These are phyloP conservation scores for Carex kokanica DNA, from an alignment of 176 grass and related monocot species.

Conservation along the genomic window DNA sequence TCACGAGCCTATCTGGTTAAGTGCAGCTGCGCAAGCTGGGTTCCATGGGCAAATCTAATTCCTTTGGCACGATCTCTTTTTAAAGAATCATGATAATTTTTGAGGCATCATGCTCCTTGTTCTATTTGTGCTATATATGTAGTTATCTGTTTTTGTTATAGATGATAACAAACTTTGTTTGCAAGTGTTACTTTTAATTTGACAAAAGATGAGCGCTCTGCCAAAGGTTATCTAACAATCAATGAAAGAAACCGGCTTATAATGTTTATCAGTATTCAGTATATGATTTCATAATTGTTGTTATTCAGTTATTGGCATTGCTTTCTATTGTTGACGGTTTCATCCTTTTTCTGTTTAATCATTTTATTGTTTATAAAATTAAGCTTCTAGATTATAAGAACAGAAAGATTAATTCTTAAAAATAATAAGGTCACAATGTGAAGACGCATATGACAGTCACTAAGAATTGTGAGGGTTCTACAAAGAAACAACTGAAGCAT, in stretches of 20 bases:
- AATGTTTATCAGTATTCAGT: no score
- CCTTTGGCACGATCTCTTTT: constrained; percentile 1
- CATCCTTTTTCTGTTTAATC: not conserved
- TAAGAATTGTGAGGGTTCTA: no score
- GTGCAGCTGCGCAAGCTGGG: not conserved
- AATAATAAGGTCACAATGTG: no score
- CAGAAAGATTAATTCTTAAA: not conserved
- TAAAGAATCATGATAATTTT: not conserved
- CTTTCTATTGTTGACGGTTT: no score
- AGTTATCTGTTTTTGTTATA: not conserved
- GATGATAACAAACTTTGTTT: not conserved
- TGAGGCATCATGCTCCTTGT: not conserved
- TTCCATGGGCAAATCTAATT: constrained; percentile 21
- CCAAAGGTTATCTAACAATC: no score
- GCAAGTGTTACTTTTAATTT: not conserved
- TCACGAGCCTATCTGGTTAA: not conserved
- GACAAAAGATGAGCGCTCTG: no score
- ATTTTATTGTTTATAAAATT: not conserved
- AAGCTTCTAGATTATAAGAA: not conserved
- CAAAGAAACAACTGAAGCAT: no score
- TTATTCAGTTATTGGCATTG: no score
- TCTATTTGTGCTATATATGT: not conserved
- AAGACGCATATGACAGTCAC: no score
- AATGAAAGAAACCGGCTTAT: no score
- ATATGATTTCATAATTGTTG: no score